Conservation (phyloP, 2,329 filamentous ascomycete species). For the Sclerotinia glacialis region DNA sequence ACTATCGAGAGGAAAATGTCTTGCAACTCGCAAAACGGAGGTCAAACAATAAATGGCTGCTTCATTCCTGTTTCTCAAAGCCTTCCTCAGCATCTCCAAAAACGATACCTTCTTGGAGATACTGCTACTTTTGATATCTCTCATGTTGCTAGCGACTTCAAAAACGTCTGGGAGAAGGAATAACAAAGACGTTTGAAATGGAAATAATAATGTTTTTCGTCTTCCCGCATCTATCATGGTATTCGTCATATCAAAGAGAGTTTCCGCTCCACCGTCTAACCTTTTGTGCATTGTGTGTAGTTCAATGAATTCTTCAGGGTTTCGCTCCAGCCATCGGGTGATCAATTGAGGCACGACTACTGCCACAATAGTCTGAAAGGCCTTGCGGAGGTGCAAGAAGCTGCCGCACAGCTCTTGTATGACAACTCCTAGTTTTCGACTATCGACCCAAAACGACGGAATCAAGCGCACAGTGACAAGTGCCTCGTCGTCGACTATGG, state of each 20-base stretch:
- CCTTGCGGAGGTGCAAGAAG: slow-evolving; percentile 63
- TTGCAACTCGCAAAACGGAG: slow-evolving; percentile 58
- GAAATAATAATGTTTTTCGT: slow-evolving; percentile 55
- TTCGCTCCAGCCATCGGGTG: slow-evolving; percentile 63
- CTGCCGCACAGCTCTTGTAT: slow-evolving; percentile 65
- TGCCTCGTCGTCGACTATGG: slow-evolving; percentile 40
- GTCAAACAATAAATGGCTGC: slow-evolving; percentile 65
- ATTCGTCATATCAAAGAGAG: slow-evolving; percentile 66
- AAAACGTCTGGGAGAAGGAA: slow-evolving; percentile 67
- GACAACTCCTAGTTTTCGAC: slow-evolving; percentile 57
- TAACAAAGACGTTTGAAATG: slow-evolving; percentile 60
- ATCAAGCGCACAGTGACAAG: slow-evolving; percentile 58
- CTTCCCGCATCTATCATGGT: slow-evolving; percentile 57
- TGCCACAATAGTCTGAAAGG: slow-evolving; percentile 62
- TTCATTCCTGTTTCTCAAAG: slow-evolving; percentile 62
- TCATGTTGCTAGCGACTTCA: slow-evolving; percentile 65
- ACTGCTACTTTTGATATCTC: slow-evolving; percentile 59
- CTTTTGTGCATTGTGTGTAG: slow-evolving; percentile 59
- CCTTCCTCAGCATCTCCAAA: slow-evolving; percentile 61
- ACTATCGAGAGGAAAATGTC: slow-evolving; percentile 61
- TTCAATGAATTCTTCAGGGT: slow-evolving; percentile 62
- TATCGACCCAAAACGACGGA: slow-evolving; percentile 63
- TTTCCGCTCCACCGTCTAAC: slow-evolving; percentile 64
- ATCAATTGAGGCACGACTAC: slow-evolving; percentile 62
- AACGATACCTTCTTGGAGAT: slow-evolving; percentile 66